Evolutionary conservation across 768 basidiomycete species (phyloP).

Genomic region (Lentinus brumalis): DNA sequence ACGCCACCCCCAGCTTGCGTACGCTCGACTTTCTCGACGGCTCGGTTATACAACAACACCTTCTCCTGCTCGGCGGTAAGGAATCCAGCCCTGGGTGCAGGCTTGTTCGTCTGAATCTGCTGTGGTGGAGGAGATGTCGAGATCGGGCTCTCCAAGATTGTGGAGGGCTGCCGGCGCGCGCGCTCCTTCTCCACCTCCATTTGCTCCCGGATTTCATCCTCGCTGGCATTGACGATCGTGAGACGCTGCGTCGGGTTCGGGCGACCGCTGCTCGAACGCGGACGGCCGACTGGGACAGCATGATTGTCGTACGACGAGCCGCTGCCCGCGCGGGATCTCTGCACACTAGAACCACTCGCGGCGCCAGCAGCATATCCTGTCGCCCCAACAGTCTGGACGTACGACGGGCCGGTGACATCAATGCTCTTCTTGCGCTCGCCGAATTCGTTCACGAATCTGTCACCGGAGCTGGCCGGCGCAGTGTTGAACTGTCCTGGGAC

Average conservation of each 20-base stretch:
- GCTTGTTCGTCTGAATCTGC: not conserved
- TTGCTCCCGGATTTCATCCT: conserved; percentile 44
- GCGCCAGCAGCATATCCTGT: not conserved
- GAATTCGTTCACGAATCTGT: conserved; percentile 27
- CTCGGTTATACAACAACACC: conserved; percentile 40
- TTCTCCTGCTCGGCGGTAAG: conserved; percentile 50
- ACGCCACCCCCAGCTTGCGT: conserved; percentile 35
- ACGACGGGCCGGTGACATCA: conserved; percentile 9
- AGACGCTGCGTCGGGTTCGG: conserved; percentile 34
- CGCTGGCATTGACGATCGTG: conserved; percentile 45
- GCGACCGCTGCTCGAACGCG: conserved; percentile 30
- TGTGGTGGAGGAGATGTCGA: not conserved
- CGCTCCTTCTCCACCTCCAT: conserved; percentile 23
- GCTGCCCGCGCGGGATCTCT: conserved; percentile 2
- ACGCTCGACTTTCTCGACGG: conserved; percentile 40
- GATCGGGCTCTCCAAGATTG: conserved; percentile 15
- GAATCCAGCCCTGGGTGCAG: conserved; percentile 15
- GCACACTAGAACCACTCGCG: not conserved
- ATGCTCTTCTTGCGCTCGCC: conserved; percentile 22
- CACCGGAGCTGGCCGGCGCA: conserved; percentile 25
- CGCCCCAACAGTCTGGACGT: conserved; percentile 28
- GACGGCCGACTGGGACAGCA: conserved; percentile 23
- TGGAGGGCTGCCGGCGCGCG: conserved; percentile 5
- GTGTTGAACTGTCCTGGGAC: conserved; percentile 33
- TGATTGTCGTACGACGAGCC: conserved; percentile 12